Base-by-base conservation (phyloP, 306 rosid genomes). In the Bauhinia variegata region DNA sequence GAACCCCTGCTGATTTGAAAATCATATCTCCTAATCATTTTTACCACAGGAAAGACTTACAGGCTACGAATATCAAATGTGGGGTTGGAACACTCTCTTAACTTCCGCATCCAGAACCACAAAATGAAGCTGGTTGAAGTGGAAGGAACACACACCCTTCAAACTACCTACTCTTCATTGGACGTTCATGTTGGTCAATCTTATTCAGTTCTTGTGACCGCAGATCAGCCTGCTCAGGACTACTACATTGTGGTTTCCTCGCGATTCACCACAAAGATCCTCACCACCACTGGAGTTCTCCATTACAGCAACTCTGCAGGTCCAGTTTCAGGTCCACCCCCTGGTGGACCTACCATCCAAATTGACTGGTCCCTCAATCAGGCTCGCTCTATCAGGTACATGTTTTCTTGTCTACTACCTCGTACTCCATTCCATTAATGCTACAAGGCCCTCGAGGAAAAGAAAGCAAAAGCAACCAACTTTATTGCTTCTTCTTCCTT, bases 331-430 rank as follows among this genome's bases (percentile, higher is more conserved):
- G 96, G 99, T 73, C 96, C 99, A 5, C 85, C 80, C 2, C 99
- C 97, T 15, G 99, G 99, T 63, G 99, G 99, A 4, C 99, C 99
- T n/a, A 93, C 99, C 49, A 93, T 88, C 75, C 99, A 93, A 77
- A 72, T 93, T 46, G 97, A 93, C 42, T 93, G 99, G 99, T 93
- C 99, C 50, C 75, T 93, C 67, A 93, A 93, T 83, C 99, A 93
- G 78, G 99, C 99, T 53, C 97, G 99, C 54, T 88, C 99, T 6
- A 90, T 93, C 68, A 85, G 97, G 97, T 88, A 55, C 48, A 30
- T 44, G 4, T 3, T 55, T 49, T 41, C 1, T 18, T 1, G 31
- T 9, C 13, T 2, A 23, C 28, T 23, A 2, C 28, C 28, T 23
- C 2, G 28, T 23, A 23, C 28, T 23, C 28, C 28, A 23, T 23